phyloP scores from a whole-genome alignment of 805 yeast genomes.

The Candida insectalens region DNA sequence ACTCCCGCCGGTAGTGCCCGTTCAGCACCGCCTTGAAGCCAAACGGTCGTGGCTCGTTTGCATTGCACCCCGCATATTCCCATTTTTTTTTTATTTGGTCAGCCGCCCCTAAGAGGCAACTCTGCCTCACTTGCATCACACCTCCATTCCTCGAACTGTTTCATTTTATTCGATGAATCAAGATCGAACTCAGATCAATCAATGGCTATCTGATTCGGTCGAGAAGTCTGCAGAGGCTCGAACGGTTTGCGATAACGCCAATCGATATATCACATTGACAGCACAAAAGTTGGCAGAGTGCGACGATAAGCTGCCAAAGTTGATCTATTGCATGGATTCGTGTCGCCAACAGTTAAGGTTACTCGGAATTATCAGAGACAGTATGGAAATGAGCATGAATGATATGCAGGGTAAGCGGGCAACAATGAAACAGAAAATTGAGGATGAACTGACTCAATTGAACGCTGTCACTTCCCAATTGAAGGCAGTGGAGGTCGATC shows the following conservation, averaged over 20 bases:
- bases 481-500: slow-evolving; percentile 27
- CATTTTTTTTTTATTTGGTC: too few species aligned
- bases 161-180: too few species aligned
- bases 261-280: slow-evolving; percentile 27
- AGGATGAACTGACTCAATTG: slow-evolving; percentile 24
- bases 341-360: slow-evolving; percentile 36
- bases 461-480: slow-evolving; percentile 24
- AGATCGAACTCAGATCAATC: neutral
- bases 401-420: slow-evolving; percentile 15
- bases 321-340: slow-evolving; percentile 35
- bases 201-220: slow-evolving; percentile 38
- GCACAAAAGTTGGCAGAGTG: slow-evolving; percentile 28
- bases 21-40: too few species aligned
- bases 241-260: slow-evolving; percentile 41
- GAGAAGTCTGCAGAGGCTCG: slow-evolving; percentile 39
- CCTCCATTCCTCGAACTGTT: too few species aligned
- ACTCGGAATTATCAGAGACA: slow-evolving; percentile 24
- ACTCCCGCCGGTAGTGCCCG: too few species aligned
- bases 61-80: too few species aligned
- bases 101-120: too few species aligned
- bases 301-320: slow-evolving; percentile 31
- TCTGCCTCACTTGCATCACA: too few species aligned
- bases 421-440: slow-evolving; percentile 15
- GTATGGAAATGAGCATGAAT: slow-evolving; percentile 19
- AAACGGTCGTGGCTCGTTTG: too few species aligned